Evolutionary conservation across 768 basidiomycete genomes (phyloP).

Genomic region (Boletus rubroflammeus): DNA sequence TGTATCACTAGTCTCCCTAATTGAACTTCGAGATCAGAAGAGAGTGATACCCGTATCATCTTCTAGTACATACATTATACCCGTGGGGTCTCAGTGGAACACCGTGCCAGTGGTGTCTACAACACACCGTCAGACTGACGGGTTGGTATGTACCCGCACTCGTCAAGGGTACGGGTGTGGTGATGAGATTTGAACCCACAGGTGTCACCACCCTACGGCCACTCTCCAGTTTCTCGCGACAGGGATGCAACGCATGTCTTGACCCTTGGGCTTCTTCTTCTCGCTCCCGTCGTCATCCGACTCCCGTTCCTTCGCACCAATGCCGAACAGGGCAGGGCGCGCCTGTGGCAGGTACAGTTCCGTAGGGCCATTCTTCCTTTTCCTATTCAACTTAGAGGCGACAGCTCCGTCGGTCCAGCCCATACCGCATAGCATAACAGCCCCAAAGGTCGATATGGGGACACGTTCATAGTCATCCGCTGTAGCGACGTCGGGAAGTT

Average conservation of each 20-base stretch:
- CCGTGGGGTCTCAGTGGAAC: too few relatives aligned
- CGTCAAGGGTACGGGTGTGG: too few relatives aligned
- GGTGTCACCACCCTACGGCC: too few relatives aligned
- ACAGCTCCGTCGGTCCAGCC: conserved; percentile 87
- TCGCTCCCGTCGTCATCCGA: conserved; percentile 64
- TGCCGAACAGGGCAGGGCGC: conserved; percentile 83
- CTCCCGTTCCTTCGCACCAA: conserved; percentile 89
- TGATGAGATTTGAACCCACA: too few relatives aligned
- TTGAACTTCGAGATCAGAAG: too few relatives aligned
- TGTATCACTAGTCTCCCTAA: too few relatives aligned
- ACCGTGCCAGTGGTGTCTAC: too few relatives aligned
- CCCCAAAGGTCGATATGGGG: conserved; percentile 90
- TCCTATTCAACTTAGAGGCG: conserved; percentile 54
- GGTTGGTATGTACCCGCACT: too few relatives aligned
- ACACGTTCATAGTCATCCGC: conserved; percentile 86
- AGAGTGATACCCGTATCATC: too few relatives aligned
- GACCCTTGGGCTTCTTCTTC: conserved; percentile 44
- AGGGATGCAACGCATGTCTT: conserved; percentile 81
- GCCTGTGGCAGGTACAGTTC: conserved; percentile 81
- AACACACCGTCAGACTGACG: too few relatives aligned
- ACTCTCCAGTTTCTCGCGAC: conserved; percentile 72
- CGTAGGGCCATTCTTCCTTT: conserved; percentile 51
- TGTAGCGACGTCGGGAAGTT: conserved; percentile 72
- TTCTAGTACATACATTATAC: too few relatives aligned
- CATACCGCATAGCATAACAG: conserved; percentile 93